Base-by-base conservation (phyloP, 2,329 filamentous ascomycete genomes). In the Coniochaeta pulveracea region DNA sequence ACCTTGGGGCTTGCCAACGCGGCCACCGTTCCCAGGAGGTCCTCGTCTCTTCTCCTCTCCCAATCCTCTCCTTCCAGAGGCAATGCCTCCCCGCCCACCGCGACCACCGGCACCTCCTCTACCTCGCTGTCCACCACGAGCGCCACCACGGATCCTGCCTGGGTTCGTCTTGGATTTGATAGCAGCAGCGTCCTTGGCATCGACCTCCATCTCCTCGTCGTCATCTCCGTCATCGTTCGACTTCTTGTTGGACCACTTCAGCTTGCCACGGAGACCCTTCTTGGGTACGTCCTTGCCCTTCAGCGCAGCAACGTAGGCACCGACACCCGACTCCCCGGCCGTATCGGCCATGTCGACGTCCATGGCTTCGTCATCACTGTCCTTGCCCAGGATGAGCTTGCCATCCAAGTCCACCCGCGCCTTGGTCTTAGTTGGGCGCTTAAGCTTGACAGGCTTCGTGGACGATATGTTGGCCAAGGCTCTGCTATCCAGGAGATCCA, bases 391-490 rank as follows among this genome's bases (percentile, higher is more conserved):
- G 43, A 93, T 71, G 26, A 93, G 70, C 59, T 88, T 91, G 40
- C 85, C 85, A 51, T 93, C 84, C 31, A 79, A 56, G 48, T 91
- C 77, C 10, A 67, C 67, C 63, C 75, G 82, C 34, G 77, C 77
- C 55, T 79, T 82, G 33, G 64, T 69, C 52, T 69, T 74, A 26
- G 60, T 71, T 34, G 64, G 64, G 47, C 69, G 66, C 51, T 72
- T 72, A 44, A 70, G 57, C 51, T 76, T 79, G 35, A 71, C 58
- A 4, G 88, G 89, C 55, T 86, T 89, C 9, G 85, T 94, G 5
- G 84, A 85, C 3, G 88, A 94, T 48, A 98, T 95, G 53, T 85
- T 91, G 34, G 85, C 89, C 26, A 98, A 72, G 7, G 88, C 85
- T 51, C 80, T 80, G 40, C 85, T 82, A 49, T 91, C 89, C 11